Evolutionary conservation across 176 grass and related monocot genomes (phyloP), one percentile per base, ranked within the genome.

Genomic region (Rhipidocladum racemiflorum): DNA sequence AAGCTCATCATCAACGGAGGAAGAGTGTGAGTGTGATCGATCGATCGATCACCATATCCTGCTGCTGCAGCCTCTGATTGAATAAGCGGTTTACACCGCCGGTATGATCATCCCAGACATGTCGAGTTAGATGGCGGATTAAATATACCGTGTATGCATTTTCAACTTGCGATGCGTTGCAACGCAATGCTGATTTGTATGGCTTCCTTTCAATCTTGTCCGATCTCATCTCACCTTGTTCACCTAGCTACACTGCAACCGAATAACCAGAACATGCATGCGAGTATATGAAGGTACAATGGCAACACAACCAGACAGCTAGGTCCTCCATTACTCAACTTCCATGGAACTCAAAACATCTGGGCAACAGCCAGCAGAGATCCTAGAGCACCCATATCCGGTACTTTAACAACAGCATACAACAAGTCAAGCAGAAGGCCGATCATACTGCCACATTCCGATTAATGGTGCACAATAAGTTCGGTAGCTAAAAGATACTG

Each of bases 321-420:
- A n/a, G n/a, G n/a, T n/a, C n/a, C n/a, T 68, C 23, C n/a, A 67
- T 27, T 43, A 25, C 16, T 82, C 17, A 61, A 17, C 18, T 72
- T 72, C 40, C 66, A 70, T 59, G 67, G 51, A 61, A 60, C 34
- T 21, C 38, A 51, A 15, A 21, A 6, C 55, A 49, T 49, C 7
- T 36, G 4, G 1, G 14, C 67, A 12, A 2, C 65, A 81, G 9
- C 11, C 29, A 11, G 3, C 4, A 79, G 68, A 51, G 25, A 75
- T 61, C 44, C 76, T 43, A 54, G 25, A 84, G n/a, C 50, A 74
- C 59, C 76, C 75, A 68, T 34, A n/a, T 40, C n/a, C 51, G 29
- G 25, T 23, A 9, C 9, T 74, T 69, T 49, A 77, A n/a, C 21
- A 75, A 57, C 28, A 81, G 20, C 50, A 76, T 42, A 76, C 61